A percentile compares a stretch with the other conserved stretches of the same genome.
Conservation (phyloP, 305 asterid genomes). For the Striga hermonthica region DNA sequence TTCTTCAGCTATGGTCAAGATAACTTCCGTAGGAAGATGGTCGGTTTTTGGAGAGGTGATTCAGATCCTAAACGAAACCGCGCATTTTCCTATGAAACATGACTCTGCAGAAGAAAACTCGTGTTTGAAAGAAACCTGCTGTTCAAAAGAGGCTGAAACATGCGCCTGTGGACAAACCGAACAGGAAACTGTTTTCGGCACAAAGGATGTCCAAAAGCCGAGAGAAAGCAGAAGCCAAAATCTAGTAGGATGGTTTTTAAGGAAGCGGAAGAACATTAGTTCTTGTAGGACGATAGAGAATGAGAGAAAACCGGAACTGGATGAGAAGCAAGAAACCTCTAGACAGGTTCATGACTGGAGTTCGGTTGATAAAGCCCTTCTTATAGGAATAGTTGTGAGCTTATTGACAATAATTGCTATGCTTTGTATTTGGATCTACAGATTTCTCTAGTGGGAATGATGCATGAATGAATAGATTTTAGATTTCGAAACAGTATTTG, state of each 20-base stretch:
- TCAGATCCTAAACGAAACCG: constrained; percentile 47
- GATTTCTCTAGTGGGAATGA: constrained; percentile 17
- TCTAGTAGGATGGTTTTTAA: constrained; percentile 48
- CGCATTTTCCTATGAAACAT: constrained; percentile 27
- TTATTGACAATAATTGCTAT: constrained; percentile 44
- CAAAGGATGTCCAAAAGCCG: constrained; percentile 34
- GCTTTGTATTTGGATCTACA: constrained; percentile 36
- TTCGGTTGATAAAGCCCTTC: constrained; percentile 48
- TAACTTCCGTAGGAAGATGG: constrained; percentile 93
- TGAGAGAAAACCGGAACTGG: constrained; percentile 26
- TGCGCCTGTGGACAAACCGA: constrained; percentile 56
- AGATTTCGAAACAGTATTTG: not conserved
- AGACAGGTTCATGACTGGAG: constrained; percentile 36
- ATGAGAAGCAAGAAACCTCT: constrained; percentile 34
- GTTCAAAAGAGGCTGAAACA: constrained; percentile 49
- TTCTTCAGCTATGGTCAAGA: constrained; percentile 69
- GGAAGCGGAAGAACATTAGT: constrained; percentile 50
- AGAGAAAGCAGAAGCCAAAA: constrained; percentile 38
- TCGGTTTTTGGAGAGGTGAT: constrained; percentile 92
- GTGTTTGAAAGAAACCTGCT: constrained; percentile 48
- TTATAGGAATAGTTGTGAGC: constrained; percentile 51
- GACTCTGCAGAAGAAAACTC: constrained; percentile 30
- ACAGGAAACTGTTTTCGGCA: constrained; percentile 29
- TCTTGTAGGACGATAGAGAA: constrained; percentile 34
- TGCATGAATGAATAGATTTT: not conserved